Percentiles rank a stretch among this genome's conserved stretches.
These are phyloP conservation scores for Mortierella sp. DNA, from an alignment of 371 early-diverging fungal genomes.

Conservation along the genomic window DNA sequence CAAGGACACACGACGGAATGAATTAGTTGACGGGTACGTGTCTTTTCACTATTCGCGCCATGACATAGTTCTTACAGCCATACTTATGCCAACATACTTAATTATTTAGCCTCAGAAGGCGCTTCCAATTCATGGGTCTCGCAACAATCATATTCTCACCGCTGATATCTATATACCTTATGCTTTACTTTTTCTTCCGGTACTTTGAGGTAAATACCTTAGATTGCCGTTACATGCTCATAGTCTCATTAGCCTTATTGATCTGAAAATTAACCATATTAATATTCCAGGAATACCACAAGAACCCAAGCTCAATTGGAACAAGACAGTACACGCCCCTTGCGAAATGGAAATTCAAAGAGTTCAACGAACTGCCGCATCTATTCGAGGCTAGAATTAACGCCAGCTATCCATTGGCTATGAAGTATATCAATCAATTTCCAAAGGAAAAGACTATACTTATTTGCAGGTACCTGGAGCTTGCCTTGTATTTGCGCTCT, in stretches of 20 bases:
- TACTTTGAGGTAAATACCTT: constrained; percentile 87
- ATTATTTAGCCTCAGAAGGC: constrained; percentile 73
- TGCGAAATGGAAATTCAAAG: constrained; percentile 94
- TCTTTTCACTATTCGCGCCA: neutral
- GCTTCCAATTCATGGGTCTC: constrained; percentile 90
- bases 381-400: constrained; percentile 83
- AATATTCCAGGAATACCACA: constrained; percentile 82
- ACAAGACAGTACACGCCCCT: constrained; percentile 88
- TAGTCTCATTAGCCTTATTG: neutral
- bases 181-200: constrained; percentile 90
- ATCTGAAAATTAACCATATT: neutral
- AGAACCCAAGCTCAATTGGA: constrained; percentile 86
- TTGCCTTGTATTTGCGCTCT: neutral
- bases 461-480: constrained; percentile 70
- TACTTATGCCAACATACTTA: neutral
- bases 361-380: constrained; percentile 97
- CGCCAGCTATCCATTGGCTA: constrained; percentile 78
- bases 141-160: constrained; percentile 90
- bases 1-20: constrained; percentile 69
- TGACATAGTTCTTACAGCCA: neutral
- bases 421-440: constrained; percentile 90
- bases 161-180: constrained; percentile 85
- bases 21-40: constrained; percentile 71
- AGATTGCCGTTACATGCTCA: neutral
- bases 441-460: constrained; percentile 86